Percentiles rank a stretch among this genome's conserved stretches.
Evolutionary conservation across 176 grass and related monocot species (phyloP).

Genomic region (Oryza rufipogon): DNA sequence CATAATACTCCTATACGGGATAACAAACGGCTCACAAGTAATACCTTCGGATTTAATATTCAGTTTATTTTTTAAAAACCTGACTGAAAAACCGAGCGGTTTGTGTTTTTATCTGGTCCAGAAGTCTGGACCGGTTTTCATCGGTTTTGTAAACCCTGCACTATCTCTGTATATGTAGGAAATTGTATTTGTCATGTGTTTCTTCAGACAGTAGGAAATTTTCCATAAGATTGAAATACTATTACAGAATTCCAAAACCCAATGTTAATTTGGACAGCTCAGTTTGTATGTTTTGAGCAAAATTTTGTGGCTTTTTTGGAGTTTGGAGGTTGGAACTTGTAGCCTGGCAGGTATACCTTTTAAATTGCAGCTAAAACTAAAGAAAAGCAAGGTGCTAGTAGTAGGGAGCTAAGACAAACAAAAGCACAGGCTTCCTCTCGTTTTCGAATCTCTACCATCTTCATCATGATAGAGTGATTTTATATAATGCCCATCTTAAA

Average conservation of each 20-base stretch:
- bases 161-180: neutral
- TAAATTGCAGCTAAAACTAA: neutral
- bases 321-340: slow-evolving; percentile 38
- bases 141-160: too few species aligned
- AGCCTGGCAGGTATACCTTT: slow-evolving; percentile 22
- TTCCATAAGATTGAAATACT: neutral
- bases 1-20: neutral
- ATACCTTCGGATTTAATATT: too few species aligned
- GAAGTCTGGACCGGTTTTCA: too few species aligned
- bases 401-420: slow-evolving; percentile 20
- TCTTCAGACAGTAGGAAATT: neutral
- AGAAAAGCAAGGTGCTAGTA: slow-evolving; percentile 26
- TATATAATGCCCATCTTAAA: slow-evolving; percentile 45
- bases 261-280: neutral
- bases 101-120: too few species aligned
- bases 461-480: slow-evolving; percentile 16
- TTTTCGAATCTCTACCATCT: slow-evolving; percentile 37
- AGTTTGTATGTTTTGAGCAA: neutral
- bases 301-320: slow-evolving; percentile 13
- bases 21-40: too few species aligned
- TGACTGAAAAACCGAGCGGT: too few species aligned
- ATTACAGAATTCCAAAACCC: neutral
- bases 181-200: neutral
- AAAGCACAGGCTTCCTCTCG: slow-evolving; percentile 28
- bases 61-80: too few species aligned